Percentiles rank a stretch among this genome's conserved stretches.
Evolutionary conservation across 179 eudicot genomes (phyloP).

Genomic region (Spergularia azorica): DNA sequence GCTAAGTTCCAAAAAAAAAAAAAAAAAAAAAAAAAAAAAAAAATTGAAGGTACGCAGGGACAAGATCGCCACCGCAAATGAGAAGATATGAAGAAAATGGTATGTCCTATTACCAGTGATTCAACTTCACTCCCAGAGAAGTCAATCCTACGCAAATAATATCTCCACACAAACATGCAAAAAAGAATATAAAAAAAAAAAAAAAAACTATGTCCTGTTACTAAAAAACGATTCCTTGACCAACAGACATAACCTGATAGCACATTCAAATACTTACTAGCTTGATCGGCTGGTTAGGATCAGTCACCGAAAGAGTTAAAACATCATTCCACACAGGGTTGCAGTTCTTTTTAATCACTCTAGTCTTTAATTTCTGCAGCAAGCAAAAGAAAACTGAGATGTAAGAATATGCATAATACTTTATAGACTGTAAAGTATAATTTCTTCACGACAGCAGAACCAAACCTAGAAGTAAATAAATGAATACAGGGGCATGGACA

Average conservation of each 20-base stretch:
- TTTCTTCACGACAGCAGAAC: not conserved
- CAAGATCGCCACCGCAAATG: too few species aligned
- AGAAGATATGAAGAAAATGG: too few species aligned
- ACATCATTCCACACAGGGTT: conserved; percentile 31
- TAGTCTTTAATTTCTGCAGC: conserved; percentile 26
- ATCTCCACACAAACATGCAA: not conserved
- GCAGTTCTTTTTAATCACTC: conserved; percentile 28
- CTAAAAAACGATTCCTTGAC: too few species aligned
- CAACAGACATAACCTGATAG: not conserved
- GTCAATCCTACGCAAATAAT: too few species aligned
- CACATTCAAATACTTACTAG: conserved; percentile 14
- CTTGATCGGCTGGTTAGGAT: conserved; percentile 21
- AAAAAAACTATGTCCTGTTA: not conserved
- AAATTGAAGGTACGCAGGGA: too few species aligned
- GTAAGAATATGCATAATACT: not conserved
- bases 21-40: too few species aligned
- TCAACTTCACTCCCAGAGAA: too few species aligned
- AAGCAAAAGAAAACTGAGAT: not conserved
- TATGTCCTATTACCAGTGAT: too few species aligned
- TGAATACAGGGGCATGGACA: too few species aligned
- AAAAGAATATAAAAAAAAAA: not conserved
- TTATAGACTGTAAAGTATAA: too few species aligned
- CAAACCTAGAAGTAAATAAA: not conserved
- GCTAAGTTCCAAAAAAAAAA: too few species aligned
- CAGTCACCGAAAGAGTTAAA: conserved; percentile 22